A percentile compares a stretch with the other conserved stretches of the same genome.
Conservation (phyloP, 768 basidiomycete species). For the Astraeus odoratus region DNA sequence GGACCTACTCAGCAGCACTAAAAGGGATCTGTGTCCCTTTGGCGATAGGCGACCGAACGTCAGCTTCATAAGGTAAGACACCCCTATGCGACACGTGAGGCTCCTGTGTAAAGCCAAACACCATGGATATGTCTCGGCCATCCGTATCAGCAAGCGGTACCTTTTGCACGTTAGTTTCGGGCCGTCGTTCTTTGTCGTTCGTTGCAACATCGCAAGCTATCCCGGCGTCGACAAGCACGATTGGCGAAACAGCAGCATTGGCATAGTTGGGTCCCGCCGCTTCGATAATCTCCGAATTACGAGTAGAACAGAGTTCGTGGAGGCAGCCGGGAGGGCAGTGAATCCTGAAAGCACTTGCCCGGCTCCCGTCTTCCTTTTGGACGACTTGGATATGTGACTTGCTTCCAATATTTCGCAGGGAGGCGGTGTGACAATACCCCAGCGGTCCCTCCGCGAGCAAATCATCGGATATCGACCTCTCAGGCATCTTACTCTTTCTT, state of each 20-base stretch:
- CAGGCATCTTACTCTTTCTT: conserved; percentile 1
- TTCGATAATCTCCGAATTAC: background rate
- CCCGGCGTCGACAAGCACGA: conserved; percentile 5
- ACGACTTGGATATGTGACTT: conserved; percentile 21
- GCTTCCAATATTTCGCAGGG: conserved; percentile 3
- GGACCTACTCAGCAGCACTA: conserved; percentile 16
- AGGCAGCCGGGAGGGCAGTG: conserved; percentile 15
- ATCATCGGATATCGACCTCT: background rate
- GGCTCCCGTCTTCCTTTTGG: conserved; percentile 7
- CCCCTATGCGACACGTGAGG: conserved; percentile 10
- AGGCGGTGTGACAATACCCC: background rate
- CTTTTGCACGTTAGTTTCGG: background rate
- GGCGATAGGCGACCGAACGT: conserved; percentile 25
- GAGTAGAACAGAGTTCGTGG: conserved; percentile 12
- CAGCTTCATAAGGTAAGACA: conserved; percentile 7
- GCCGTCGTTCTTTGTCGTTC: background rate
- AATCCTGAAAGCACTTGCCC: conserved; percentile 10
- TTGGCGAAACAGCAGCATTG: conserved; percentile 24
- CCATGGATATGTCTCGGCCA: conserved; percentile 1
- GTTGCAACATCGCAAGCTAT: background rate
- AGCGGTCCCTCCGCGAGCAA: conserved; percentile 2
- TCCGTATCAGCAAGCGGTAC: background rate
- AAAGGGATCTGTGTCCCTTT: conserved; percentile 19
- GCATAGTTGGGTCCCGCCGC: conserved; percentile 12
- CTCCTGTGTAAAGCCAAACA: conserved; percentile 5